Percentiles rank a stretch among this genome's conserved stretches.
Evolutionary conservation across 139 green algal species (phyloP).

Genomic region (Coelastrella sp.): DNA sequence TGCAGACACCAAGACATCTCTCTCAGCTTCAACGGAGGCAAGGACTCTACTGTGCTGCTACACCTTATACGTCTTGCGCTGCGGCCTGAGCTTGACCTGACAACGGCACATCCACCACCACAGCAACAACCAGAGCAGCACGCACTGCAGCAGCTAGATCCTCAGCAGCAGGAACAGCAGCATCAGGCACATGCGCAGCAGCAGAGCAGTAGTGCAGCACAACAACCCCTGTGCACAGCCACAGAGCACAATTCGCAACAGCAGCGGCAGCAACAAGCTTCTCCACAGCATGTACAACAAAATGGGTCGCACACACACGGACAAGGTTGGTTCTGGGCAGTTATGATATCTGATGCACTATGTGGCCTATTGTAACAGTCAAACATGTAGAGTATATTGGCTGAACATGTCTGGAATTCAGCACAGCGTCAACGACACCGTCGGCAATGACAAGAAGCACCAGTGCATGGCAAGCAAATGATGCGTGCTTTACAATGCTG

Average conservation of each 20-base stretch:
- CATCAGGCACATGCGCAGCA: constrained; percentile 3
- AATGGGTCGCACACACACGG: too few species aligned
- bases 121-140: constrained; percentile 34
- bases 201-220: background rate
- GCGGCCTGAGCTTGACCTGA: constrained; percentile 12
- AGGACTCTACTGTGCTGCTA: constrained; percentile 94
- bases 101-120: background rate
- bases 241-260: background rate
- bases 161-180: background rate
- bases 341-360: too few species aligned
- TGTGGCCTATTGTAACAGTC: too few species aligned
- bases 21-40: constrained; percentile 96
- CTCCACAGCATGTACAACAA: too few species aligned
- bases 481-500: too few species aligned
- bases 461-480: too few species aligned
- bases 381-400: too few species aligned
- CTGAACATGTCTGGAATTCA: too few species aligned
- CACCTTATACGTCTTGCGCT: constrained; percentile 82
- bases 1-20: constrained; percentile 73
- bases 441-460: too few species aligned
- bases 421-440: too few species aligned
- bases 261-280: too few species aligned
- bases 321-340: too few species aligned
- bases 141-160: background rate
- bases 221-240: background rate